A percentile compares a stretch with the other conserved stretches of the same genome.
Evolutionary conservation across 2,329 filamentous ascomycete species (phyloP).

Genomic region (Lasiodiplodia sp.): DNA sequence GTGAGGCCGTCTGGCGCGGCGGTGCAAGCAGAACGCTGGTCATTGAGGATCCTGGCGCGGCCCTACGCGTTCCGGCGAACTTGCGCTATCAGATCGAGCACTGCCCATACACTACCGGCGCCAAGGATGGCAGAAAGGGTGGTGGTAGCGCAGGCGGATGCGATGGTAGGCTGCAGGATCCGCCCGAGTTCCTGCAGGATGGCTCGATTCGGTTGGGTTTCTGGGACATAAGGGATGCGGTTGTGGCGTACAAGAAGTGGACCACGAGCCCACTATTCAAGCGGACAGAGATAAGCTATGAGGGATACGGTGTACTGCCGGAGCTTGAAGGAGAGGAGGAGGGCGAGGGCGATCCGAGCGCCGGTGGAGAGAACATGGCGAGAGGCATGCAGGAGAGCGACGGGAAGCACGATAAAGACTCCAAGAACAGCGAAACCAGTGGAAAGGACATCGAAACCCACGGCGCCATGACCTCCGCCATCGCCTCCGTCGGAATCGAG

Average conservation of each 20-base stretch:
- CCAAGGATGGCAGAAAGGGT: background rate
- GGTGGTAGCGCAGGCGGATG: background rate
- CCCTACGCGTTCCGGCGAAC: slow-evolving; percentile 9
- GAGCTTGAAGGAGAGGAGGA: background rate
- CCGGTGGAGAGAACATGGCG: background rate
- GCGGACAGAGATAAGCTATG: background rate
- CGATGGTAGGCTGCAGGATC: background rate
- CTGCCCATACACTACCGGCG: background rate
- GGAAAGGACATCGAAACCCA: background rate
- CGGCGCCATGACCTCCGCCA: background rate
- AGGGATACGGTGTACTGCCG: slow-evolving; percentile 9
- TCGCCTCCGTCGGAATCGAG: background rate
- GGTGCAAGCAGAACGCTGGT: background rate
- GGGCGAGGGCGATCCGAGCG: background rate
- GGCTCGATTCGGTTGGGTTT: slow-evolving; percentile 8
- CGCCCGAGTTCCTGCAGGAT: slow-evolving; percentile 10
- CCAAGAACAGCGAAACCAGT: background rate
- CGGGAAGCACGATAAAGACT: background rate
- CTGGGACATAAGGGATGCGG: slow-evolving; percentile 12
- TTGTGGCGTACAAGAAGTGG: background rate
- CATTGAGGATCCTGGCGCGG: background rate
- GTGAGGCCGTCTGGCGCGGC: background rate
- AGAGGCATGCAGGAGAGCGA: background rate
- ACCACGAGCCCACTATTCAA: background rate
- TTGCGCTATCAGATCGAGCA: slow-evolving; percentile 11